Evolutionary conservation across 2,329 filamentous ascomycete species (phyloP).

Genomic region (Periconia sp.): DNA sequence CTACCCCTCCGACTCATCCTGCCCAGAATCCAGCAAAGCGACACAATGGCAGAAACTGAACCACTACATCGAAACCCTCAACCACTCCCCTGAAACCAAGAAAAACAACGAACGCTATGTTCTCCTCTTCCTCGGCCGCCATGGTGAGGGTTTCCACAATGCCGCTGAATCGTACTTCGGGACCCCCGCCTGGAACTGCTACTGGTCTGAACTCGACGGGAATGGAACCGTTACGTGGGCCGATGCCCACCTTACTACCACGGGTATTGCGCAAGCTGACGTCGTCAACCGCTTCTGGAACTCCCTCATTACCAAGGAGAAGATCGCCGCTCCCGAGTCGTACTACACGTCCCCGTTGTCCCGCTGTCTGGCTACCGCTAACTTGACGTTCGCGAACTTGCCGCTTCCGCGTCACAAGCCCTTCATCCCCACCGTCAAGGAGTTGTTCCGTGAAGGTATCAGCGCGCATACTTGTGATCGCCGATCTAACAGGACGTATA

Average conservation of each 20-base stretch:
- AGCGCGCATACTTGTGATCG: slow-evolving; percentile 70
- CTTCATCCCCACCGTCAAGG: slow-evolving; percentile 65
- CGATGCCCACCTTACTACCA: slow-evolving; percentile 63
- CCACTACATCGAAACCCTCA: slow-evolving; percentile 59
- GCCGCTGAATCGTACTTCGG: slow-evolving; percentile 68
- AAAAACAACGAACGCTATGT: slow-evolving; percentile 60
- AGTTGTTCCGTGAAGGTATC: slow-evolving; percentile 66
- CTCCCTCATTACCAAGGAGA: slow-evolving; percentile 50
- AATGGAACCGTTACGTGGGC: slow-evolving; percentile 65
- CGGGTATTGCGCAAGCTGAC: slow-evolving; percentile 59
- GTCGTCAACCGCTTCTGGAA: slow-evolving; percentile 64
- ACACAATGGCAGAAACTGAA: slow-evolving; percentile 69
- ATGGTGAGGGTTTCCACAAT: slow-evolving; percentile 69
- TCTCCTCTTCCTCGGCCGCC: slow-evolving; percentile 68
- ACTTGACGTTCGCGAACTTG: slow-evolving; percentile 61
- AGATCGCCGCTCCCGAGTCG: slow-evolving; percentile 62
- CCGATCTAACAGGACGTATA: slow-evolving; percentile 57
- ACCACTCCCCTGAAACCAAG: slow-evolving; percentile 40
- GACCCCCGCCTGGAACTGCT: slow-evolving; percentile 70
- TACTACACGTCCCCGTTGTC: slow-evolving; percentile 68
- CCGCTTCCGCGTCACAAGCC: slow-evolving; percentile 52
- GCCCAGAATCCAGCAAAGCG: slow-evolving; percentile 43
- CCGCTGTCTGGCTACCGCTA: slow-evolving; percentile 65
- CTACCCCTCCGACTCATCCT: slow-evolving; percentile 57
- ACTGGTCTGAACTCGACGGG: slow-evolving; percentile 66